These are phyloP conservation scores for Eragrostis nindensis DNA, from an alignment of 176 grass and related monocot genomes.

Conservation along the genomic window DNA sequence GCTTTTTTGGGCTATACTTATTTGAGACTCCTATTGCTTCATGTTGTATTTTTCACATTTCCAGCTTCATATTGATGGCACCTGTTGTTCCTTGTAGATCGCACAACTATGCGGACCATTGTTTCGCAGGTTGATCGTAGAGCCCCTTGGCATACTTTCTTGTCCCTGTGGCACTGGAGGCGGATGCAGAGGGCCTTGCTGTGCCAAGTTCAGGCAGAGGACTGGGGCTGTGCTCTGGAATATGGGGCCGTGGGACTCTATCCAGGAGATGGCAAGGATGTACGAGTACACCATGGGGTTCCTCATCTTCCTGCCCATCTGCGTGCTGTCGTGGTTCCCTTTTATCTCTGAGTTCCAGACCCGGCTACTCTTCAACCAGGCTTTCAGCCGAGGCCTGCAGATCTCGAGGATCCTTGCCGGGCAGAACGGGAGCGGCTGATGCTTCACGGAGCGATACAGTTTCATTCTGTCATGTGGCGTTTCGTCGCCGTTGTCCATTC, in stretches of 20 bases:
- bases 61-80: not conserved
- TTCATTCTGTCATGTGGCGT: not conserved
- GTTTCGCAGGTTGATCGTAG: conserved; percentile 39
- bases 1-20: not conserved
- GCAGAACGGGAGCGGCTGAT: conserved; percentile 42
- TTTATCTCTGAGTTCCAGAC: conserved; percentile 83
- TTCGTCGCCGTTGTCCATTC: too few relatives aligned
- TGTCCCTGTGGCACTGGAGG: conserved; percentile 32
- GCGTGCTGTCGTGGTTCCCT: conserved; percentile 67
- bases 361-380: conserved; percentile 77
- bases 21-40: not conserved
- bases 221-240: conserved; percentile 40
- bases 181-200: conserved; percentile 45
- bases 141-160: conserved; percentile 31
- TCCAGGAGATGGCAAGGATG: conserved; percentile 65
- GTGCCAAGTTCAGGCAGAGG: conserved; percentile 60
- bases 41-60: not conserved
- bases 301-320: conserved; percentile 61
- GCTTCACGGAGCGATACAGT: not conserved
- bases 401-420: conserved; percentile 72
- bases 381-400: conserved; percentile 71
- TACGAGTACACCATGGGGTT: conserved; percentile 78
- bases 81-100: conserved; percentile 36
- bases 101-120: conserved; percentile 41
- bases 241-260: conserved; percentile 64